phyloP scores from a whole-genome alignment of 352 stramenopile genomes.

The Pythium sukuiense region DNA sequence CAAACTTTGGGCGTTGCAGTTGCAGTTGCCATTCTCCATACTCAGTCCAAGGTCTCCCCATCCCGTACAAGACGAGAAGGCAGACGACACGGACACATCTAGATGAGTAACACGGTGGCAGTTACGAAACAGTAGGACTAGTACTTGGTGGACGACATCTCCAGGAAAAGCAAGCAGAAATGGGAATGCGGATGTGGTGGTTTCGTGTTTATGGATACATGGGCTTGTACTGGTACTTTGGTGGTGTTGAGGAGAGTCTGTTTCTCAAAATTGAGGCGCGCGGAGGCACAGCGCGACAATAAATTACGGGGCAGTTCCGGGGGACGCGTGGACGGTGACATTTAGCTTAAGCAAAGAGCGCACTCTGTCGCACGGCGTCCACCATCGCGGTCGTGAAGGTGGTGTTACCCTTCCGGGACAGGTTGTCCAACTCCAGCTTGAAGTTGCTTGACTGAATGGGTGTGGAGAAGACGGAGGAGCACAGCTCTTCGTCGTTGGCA shows the following conservation, averaged over 20 bases:
- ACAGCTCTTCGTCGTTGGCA: constrained; percentile 39
- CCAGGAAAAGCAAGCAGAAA: not conserved
- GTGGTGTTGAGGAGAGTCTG: not conserved
- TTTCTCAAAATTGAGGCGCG: constrained; percentile 25
- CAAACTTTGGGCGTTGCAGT: constrained; percentile 11
- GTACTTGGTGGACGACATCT: not conserved
- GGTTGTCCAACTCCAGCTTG: constrained; percentile 42
- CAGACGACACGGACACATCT: not conserved
- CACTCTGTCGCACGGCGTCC: constrained; percentile 55
- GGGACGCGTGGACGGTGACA: constrained; percentile 8
- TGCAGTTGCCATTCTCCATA: constrained; percentile 27
- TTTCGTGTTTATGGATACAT: constrained; percentile 29
- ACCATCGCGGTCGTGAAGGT: constrained; percentile 58
- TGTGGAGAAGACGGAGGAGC: constrained; percentile 46
- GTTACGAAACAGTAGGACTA: not conserved
- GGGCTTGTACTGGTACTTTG: constrained; percentile 13
- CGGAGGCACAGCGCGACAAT: not conserved
- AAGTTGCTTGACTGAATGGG: constrained; percentile 66
- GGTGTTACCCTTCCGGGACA: constrained; percentile 35
- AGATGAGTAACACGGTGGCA: no score
- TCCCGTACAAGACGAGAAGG: not conserved
- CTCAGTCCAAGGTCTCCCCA: constrained; percentile 13
- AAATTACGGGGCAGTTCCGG: not conserved
- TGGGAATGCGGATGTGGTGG: not conserved
- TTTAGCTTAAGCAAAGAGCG: constrained; percentile 50